Percentiles rank a stretch among this genome's conserved stretches.
Conservation (phyloP, 495 filamentous ascomycete genomes). For the Astrocystis sublimbata region DNA sequence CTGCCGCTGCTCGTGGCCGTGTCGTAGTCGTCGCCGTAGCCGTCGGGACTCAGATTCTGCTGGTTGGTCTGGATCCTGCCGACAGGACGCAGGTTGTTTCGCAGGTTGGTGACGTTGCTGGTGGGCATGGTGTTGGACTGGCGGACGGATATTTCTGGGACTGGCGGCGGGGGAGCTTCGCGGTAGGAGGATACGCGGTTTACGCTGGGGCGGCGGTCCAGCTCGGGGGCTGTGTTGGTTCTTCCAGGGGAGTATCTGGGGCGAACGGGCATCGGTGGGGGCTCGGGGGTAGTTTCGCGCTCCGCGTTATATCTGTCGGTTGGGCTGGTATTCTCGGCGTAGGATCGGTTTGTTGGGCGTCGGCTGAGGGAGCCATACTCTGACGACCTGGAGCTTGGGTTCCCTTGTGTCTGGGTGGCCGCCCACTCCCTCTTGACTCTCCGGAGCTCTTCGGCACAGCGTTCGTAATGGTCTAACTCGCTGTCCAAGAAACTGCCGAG, state of each 20-base stretch:
- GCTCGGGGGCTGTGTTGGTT: constrained; percentile 51
- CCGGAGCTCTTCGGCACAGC: constrained; percentile 71
- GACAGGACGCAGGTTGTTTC: constrained; percentile 45
- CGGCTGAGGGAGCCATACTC: constrained; percentile 21
- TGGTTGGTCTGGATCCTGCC: constrained; percentile 53
- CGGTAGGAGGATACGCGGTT: constrained; percentile 44
- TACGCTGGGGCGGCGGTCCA: constrained; percentile 37
- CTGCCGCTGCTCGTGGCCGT: constrained; percentile 58
- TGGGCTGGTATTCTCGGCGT: constrained; percentile 43
- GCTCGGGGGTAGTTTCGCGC: constrained; percentile 38
- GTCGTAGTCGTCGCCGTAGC: constrained; percentile 66
- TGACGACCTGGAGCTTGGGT: constrained; percentile 26
- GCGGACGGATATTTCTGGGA: constrained; percentile 30
- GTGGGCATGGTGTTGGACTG: constrained; percentile 32
- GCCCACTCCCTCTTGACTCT: constrained; percentile 52
- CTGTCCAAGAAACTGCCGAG: constrained; percentile 82
- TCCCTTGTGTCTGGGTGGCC: constrained; percentile 28
- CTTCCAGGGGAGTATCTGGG: constrained; percentile 45
- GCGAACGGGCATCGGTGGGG: constrained; percentile 63
- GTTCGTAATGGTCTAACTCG: constrained; percentile 88
- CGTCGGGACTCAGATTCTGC: constrained; percentile 57
- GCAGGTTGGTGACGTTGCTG: constrained; percentile 39
- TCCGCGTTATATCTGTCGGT: constrained; percentile 36
- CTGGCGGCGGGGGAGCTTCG: constrained; percentile 31
- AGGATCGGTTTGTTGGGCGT: constrained; percentile 41